Percentiles rank a stretch among this genome's conserved stretches.
Evolutionary conservation across 192 early-diverging fungal genomes (phyloP).

Genomic region (Phlyctochytrium planicorne): DNA sequence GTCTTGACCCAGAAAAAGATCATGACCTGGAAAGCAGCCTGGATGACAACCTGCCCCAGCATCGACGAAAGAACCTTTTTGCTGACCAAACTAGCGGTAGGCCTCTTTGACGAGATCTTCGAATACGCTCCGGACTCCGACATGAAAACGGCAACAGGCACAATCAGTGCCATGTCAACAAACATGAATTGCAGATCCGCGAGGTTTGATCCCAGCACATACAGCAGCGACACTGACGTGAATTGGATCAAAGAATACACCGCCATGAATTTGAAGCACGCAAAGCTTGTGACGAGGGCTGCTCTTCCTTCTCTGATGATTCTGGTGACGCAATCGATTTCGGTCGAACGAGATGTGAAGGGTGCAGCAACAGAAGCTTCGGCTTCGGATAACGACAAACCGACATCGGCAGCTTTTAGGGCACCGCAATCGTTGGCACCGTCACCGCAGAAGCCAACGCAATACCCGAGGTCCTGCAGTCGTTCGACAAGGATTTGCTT

Average conservation of each 20-base stretch:
- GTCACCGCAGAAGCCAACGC: constrained; percentile 98
- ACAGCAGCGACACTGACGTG: constrained; percentile 88
- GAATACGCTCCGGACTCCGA: constrained; percentile 82
- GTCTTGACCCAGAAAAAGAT: constrained; percentile 69
- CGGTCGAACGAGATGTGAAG: constrained; percentile 87
- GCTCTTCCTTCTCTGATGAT: constrained; percentile 90
- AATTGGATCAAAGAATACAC: constrained; percentile 97
- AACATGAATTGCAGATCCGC: constrained; percentile 96
- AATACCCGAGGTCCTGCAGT: constrained; percentile 87
- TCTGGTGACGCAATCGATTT: constrained; percentile 90
- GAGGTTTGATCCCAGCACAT: constrained; percentile 82
- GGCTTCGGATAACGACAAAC: constrained; percentile 93
- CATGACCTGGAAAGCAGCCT: constrained; percentile 74
- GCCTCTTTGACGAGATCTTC: constrained; percentile 71
- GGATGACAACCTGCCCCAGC: constrained; percentile 84
- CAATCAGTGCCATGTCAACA: constrained; percentile 90
- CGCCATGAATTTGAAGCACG: constrained; percentile 99
- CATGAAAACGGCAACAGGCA: constrained; percentile 72
- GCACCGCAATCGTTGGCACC: constrained; percentile 99
- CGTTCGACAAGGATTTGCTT: constrained; percentile 92
- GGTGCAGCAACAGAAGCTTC: constrained; percentile 98
- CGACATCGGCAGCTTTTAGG: constrained; percentile 92
- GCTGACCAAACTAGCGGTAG: constrained; percentile 87
- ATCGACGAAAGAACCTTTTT: constrained; percentile 88
- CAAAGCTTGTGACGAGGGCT: constrained; percentile 95